Evolutionary conservation across 805 yeast species (phyloP), one percentile per base, ranked within the genome.

Genomic region (Candida dajiaensis): DNA sequence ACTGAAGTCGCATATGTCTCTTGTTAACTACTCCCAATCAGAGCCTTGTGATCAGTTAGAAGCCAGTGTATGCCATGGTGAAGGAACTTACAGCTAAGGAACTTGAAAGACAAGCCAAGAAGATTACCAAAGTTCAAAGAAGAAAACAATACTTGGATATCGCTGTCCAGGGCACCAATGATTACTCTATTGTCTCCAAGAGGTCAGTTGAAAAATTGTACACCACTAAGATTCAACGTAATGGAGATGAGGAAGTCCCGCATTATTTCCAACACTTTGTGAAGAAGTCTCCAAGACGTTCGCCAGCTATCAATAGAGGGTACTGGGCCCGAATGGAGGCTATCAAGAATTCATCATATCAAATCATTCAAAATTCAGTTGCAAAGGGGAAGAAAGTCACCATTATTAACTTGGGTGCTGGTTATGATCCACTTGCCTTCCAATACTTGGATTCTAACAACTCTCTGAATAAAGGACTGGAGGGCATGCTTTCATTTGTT

Each of bases 81-180:
- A 38, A 38, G 18, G 46, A 42, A 16, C 28, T 40, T 1, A 38
- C 48, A 1, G 36, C 41, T 2, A 41, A 44, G 4, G 50, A 47
- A n/a, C 28, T 39, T 6, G 43, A 23, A 6, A 44, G 46, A 28
- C 57, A 58, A 22, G 44, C 50, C 28, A 53, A 45, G 38, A 64
- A 62, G 43, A 46, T 49, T 12, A 73, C 68, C 44, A 78, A 79
- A 50, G 76, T 69, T 46, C 60, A 59, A 37, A 62, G 82, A 33
- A 68, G 72, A 37, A 74, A 72, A 51, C 67, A 69, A 21, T 77
- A 72, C 54, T 77, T 78, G 31, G 89, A 83, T 61, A 63, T 79
- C 28, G 82, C 83, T 25, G 81, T 86, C n/a, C 95, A 86, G 64
- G 89, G 88, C 3, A 86, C 95, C 3, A 86, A 87, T 58, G 85